Evolutionary conservation across 371 early-diverging fungal genomes (phyloP).

Genomic region (Mucor mucedo): DNA sequence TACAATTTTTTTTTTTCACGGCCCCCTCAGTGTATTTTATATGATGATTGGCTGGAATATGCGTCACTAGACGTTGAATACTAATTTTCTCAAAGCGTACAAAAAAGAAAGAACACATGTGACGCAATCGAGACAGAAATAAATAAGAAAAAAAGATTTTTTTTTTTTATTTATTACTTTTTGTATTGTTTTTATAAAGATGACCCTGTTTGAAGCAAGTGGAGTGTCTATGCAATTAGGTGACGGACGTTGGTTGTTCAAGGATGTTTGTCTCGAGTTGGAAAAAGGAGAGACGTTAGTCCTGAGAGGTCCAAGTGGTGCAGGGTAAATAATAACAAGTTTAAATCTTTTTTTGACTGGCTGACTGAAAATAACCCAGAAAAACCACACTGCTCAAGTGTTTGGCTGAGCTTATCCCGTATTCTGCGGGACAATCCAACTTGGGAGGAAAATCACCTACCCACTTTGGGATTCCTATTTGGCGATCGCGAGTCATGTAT

Average conservation of each 20-base stretch:
- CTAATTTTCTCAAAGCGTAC: too few relatives aligned
- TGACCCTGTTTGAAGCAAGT: constrained; percentile 26
- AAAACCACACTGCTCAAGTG: constrained; percentile 88
- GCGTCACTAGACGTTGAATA: too few relatives aligned
- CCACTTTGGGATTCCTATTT: constrained; percentile 70
- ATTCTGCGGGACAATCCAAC: constrained; percentile 63
- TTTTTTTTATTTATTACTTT: constrained; percentile 10
- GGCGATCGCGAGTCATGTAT: constrained; percentile 84
- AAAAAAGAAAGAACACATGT: too few relatives aligned
- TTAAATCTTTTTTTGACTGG: too few relatives aligned
- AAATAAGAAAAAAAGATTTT: background rate
- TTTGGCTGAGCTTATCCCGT: constrained; percentile 73
- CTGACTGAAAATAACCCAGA: constrained; percentile 33
- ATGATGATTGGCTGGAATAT: too few relatives aligned
- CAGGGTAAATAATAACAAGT: constrained; percentile 54
- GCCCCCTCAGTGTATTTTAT: too few relatives aligned
- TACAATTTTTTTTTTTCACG: too few relatives aligned
- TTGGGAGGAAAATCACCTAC: constrained; percentile 66
- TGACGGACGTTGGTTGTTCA: constrained; percentile 65
- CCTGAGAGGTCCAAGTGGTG: constrained; percentile 77
- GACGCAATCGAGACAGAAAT: too few relatives aligned
- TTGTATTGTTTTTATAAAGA: background rate
- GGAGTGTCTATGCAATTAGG: constrained; percentile 37
- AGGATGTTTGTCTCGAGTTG: constrained; percentile 59
- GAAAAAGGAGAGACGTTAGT: constrained; percentile 64